Evolutionary conservation across 345 rosid species (phyloP), one percentile per base, ranked within the genome.

Genomic region (Theobroma cacao): DNA sequence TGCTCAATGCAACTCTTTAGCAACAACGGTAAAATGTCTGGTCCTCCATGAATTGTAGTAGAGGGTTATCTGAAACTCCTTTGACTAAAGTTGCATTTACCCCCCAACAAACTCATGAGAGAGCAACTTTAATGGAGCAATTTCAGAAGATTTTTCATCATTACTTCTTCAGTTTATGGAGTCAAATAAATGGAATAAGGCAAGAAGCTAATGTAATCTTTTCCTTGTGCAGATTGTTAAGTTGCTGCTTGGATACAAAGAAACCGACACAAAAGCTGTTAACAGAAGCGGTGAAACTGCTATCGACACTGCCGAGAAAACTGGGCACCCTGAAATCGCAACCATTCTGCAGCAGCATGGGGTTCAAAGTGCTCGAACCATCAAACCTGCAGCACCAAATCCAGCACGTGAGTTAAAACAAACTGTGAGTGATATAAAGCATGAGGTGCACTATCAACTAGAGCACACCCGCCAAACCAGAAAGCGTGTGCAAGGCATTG

Each of bases 341-440:
- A 77, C 83, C 67, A 53, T 91, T 52, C 84, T 95, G 79, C 88
- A 79, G 56, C 90, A 88, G 26, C 88, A 84, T 5, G 98, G 98
- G 8, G 96, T 95, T 72, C 91, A 81, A 30, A 90, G 92, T 4
- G 97, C 95, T 43, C 87, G 84, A 85, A 26, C 80, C 74, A 82
- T 89, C 5, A 88, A 90, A 80, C 84, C 94, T 6, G 87, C 86
- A 17, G 74, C 86, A 24, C 70, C 82, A 34, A 89, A 84, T 41
- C 91, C 90, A 7, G 93, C 93, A 0, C 94, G 96, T 0, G 98
- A 95, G 76, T 82, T 95, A 43, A 95, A 93, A 65, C 97, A 92
- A 82, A 95, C 97, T 0, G 99, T 95, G 40, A 95, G 99, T 15
- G 98, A 95, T 84, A 93, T 95, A 74, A 95, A 95, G 76, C 98